These are phyloP conservation scores for Terfezia claveryi DNA, from an alignment of 495 filamentous ascomycete genomes.

Conservation along the genomic window DNA sequence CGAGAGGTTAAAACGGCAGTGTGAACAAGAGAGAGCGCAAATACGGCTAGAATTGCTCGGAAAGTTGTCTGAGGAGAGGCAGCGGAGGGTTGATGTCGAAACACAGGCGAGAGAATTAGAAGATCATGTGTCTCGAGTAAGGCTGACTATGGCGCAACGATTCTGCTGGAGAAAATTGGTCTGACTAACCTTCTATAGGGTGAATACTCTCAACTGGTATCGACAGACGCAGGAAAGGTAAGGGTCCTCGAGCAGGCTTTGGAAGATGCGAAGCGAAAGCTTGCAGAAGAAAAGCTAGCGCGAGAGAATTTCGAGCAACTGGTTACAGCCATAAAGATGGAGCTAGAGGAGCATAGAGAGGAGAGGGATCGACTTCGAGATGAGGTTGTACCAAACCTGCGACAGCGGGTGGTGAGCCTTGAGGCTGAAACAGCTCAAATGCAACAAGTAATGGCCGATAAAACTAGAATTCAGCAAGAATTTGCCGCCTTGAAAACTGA, in stretches of 20 bases:
- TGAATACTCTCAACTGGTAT: background rate
- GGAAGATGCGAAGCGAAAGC: conserved; percentile 57
- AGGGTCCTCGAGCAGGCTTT: conserved; percentile 58
- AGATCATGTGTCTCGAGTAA: conserved; percentile 41
- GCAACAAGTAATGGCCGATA: conserved; percentile 49
- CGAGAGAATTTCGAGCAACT: conserved; percentile 92
- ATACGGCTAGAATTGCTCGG: conserved; percentile 61
- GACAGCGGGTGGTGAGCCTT: conserved; percentile 51
- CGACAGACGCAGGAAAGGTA: conserved; percentile 30
- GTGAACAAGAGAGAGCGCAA: conserved; percentile 79
- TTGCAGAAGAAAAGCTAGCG: conserved; percentile 63
- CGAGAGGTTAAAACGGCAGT: conserved; percentile 56
- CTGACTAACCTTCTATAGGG: background rate
- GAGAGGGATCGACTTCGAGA: conserved; percentile 84
- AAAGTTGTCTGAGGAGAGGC: conserved; percentile 67
- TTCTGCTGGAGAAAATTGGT: background rate
- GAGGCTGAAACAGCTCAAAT: conserved; percentile 44
- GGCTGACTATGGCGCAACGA: background rate
- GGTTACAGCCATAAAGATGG: conserved; percentile 55
- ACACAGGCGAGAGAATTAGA: conserved; percentile 61
- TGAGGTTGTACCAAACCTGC: conserved; percentile 54
- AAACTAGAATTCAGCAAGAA: conserved; percentile 60
- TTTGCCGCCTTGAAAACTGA: conserved; percentile 45
- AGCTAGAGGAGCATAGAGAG: conserved; percentile 60
- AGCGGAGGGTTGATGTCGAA: conserved; percentile 50